Evolutionary conservation across 2,329 filamentous ascomycete genomes (phyloP), one percentile per base, ranked within the genome.

Genomic region (Alternaria triticina): DNA sequence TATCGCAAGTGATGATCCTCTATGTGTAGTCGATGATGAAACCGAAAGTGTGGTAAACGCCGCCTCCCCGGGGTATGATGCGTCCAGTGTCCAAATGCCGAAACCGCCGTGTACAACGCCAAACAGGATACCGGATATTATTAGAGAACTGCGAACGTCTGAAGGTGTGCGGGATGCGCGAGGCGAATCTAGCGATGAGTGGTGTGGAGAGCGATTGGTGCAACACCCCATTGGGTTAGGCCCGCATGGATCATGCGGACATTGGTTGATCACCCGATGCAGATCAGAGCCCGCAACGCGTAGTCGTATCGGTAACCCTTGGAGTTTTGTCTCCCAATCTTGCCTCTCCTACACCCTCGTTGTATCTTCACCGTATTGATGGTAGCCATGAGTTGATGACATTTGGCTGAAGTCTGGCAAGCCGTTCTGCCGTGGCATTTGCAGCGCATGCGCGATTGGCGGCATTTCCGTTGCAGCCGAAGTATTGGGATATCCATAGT

Each of bases 281-380:
- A 56, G 68, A 69, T 71, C 66, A 66, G 69, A 66, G 70, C 68
- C 61, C 72, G 68, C 71, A 66, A 65, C 64, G 58, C 66, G 62
- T 60, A 55, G 59, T 59, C 58, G 59, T 63, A 63, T 69, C 64
- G 57, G 57, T 70, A 64, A 64, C 62, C 55, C 54, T 58, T 59
- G 47, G 46, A 57, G 57, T 60, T 51, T 51, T 63, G 28, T 58
- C 54, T 57, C 56, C 45, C 27, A 49, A 28, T 49, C 54, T 45
- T 55, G 56, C 25, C 64, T 58, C 57, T 62, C 54, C 70, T 74
- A 80, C 57, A 77, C 75, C 57, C 75, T 77, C 65, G 77, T 79
- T 45, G 77, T 79, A 67, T 75, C 76, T 68, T 79, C 76, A 52
- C 71, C 74, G 54, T 80, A 80, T 46, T 74, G 75, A 58, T 77